Evolutionary conservation across 352 stramenopile genomes (phyloP).

Genomic region (Saprolegnia diclina): DNA sequence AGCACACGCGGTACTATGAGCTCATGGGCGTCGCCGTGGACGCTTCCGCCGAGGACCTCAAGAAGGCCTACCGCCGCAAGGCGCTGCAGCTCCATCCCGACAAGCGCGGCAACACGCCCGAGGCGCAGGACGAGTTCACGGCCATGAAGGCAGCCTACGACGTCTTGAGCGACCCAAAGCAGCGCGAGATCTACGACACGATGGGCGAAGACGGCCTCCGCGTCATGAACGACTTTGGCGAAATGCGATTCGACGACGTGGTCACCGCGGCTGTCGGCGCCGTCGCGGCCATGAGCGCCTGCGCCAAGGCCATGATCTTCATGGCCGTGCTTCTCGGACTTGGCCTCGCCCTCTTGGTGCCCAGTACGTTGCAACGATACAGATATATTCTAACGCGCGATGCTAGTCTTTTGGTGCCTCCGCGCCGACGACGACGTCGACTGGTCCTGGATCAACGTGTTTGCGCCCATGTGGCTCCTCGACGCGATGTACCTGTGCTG

Average conservation of each 20-base stretch:
- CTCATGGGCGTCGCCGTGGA: conserved; percentile 67
- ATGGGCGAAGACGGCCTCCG: conserved; percentile 79
- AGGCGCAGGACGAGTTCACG: conserved; percentile 87
- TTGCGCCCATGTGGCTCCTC: conserved; percentile 73
- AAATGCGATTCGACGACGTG: conserved; percentile 44
- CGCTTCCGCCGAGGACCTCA: conserved; percentile 79
- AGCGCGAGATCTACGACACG: conserved; percentile 75
- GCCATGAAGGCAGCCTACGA: conserved; percentile 92
- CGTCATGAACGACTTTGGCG: conserved; percentile 80
- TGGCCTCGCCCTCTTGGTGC: conserved; percentile 76
- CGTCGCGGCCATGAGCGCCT: conserved; percentile 56
- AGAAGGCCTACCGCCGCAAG: conserved; percentile 88
- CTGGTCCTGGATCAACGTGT: conserved; percentile 74
- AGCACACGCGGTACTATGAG: conserved; percentile 42
- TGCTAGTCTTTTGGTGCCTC: conserved; percentile 73
- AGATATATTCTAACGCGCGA: conserved; percentile 15
- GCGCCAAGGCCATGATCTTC: conserved; percentile 60
- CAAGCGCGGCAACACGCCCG: conserved; percentile 72
- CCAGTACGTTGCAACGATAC: conserved; percentile 41
- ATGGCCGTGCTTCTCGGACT: conserved; percentile 60
- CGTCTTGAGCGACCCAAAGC: conserved; percentile 82
- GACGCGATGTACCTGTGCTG: conserved; percentile 71
- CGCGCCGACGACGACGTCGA: conserved; percentile 61
- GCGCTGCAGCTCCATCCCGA: conserved; percentile 90
- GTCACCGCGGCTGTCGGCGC: conserved; percentile 55